A percentile compares a stretch with the other conserved stretches of the same genome.
Conservation (phyloP, 2,329 filamentous ascomycete genomes). For the Cercospora sojina region DNA sequence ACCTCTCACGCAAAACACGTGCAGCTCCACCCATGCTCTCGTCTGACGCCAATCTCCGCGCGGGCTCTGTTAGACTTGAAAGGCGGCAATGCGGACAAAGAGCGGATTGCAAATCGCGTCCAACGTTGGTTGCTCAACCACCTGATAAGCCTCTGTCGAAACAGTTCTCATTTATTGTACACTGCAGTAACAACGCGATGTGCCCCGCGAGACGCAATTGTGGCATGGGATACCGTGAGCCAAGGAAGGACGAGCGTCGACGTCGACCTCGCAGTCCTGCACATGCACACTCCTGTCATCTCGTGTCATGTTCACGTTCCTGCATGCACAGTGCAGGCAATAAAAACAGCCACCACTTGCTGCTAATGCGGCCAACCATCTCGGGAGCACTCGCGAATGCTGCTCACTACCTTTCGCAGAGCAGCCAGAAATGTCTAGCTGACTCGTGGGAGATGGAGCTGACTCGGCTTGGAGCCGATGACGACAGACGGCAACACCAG, state of each 20-base stretch:
- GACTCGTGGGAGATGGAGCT: background rate
- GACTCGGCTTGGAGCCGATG: conserved; percentile 6
- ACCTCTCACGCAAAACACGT: background rate
- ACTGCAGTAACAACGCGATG: background rate
- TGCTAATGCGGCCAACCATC: background rate
- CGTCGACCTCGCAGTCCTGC: background rate
- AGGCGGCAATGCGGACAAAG: background rate
- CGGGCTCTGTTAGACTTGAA: background rate
- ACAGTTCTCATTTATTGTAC: background rate
- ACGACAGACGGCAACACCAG: conserved; percentile 3
- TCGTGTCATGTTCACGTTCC: conserved; percentile 4
- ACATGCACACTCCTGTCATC: background rate
- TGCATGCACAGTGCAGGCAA: background rate
- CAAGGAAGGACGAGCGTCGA: background rate
- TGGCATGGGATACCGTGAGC: background rate
- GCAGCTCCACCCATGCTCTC: background rate
- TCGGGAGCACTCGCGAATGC: background rate
- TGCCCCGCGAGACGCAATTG: background rate
- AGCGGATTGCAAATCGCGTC: background rate
- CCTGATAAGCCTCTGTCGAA: background rate
- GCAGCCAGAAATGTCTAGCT: background rate
- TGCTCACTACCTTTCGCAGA: background rate
- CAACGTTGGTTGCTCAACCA: background rate
- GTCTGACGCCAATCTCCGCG: background rate
- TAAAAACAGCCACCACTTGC: background rate